Conservation (phyloP, 2,329 filamentous ascomycete genomes). For the Fusarium sp. region DNA sequence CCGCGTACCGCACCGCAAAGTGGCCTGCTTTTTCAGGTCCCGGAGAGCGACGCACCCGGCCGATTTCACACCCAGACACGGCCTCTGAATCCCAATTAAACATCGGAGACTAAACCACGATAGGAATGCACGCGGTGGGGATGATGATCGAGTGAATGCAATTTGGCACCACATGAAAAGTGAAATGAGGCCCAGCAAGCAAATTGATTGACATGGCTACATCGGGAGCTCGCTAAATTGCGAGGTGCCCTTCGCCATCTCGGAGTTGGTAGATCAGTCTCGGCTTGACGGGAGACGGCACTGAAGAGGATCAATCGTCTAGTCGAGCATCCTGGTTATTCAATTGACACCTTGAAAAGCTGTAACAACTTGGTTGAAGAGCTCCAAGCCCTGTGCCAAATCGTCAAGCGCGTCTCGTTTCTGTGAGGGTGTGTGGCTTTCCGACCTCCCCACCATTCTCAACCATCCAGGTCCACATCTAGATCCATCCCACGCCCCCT, state of each 20-base stretch:
- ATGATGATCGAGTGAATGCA: background rate
- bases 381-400: conserved; percentile 11
- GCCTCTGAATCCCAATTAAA: conserved; percentile 1
- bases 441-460: conserved; percentile 19
- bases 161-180: conserved; percentile 13
- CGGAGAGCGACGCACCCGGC: conserved; percentile 24
- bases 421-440: conserved; percentile 14
- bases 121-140: background rate
- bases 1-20: conserved; percentile 1
- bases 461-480: conserved; percentile 9
- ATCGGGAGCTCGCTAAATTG: background rate
- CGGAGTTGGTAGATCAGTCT: conserved; percentile 23
- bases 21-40: conserved; percentile 34
- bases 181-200: conserved; percentile 23
- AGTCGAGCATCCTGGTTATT: background rate
- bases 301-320: background rate
- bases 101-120: conserved; percentile 30
- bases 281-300: background rate
- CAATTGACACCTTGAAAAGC: background rate
- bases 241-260: conserved; percentile 23
- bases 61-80: conserved; percentile 14
- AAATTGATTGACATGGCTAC: background rate
- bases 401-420: background rate
- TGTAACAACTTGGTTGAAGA: background rate
- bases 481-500: conserved; percentile 22